Evolutionary conservation across 2,329 filamentous ascomycete genomes (phyloP), one percentile per base, ranked within the genome.

Genomic region (Arthrobotrys sinensis): DNA sequence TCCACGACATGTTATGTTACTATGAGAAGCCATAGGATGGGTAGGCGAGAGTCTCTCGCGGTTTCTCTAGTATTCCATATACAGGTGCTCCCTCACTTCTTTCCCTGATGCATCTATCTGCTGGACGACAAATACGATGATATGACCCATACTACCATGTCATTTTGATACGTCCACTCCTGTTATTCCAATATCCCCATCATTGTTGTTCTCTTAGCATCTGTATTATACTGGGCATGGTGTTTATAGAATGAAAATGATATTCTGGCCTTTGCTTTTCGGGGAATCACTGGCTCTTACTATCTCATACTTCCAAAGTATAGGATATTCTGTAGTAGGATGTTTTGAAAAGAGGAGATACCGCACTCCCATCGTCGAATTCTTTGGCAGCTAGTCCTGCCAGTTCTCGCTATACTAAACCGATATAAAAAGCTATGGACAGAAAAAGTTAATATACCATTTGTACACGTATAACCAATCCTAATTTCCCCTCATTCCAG

Each of bases 271-370:
- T 14, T 12, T 53, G 28, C 28, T 53, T 53, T 53, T 11, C n/a
- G 24, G 24, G 24, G 24, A 28, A 28, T 4, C 4, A 28, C 24
- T 2, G 24, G 2, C 24, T 28, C 24, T 28, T 16, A 45, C 40
- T n/a, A 43, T 43, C 40, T 43, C 40, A 43, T 43, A 43, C n/a
- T n/a, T n/a, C n/a, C n/a, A n/a, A n/a, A n/a, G n/a, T n/a, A n/a
- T n/a, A n/a, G 45, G 10, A 28, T 32, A 32, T 8, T 0, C 12
- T n/a, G n/a, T n/a, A n/a, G n/a, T n/a, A 16, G n/a, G 21, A 34
- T 53, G 50, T 21, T 21, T 57, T 57, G 52, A 38, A 57, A 57
- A 57, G 52, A 57, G 52, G 52, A 57, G 52, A 57, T 57, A 19
- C 3, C 52, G 12, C 32, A 19, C 52, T 57, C 52, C 50, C 50